Conservation (phyloP, 2,329 filamentous ascomycete genomes). For the Cryphonectria parasitica region DNA sequence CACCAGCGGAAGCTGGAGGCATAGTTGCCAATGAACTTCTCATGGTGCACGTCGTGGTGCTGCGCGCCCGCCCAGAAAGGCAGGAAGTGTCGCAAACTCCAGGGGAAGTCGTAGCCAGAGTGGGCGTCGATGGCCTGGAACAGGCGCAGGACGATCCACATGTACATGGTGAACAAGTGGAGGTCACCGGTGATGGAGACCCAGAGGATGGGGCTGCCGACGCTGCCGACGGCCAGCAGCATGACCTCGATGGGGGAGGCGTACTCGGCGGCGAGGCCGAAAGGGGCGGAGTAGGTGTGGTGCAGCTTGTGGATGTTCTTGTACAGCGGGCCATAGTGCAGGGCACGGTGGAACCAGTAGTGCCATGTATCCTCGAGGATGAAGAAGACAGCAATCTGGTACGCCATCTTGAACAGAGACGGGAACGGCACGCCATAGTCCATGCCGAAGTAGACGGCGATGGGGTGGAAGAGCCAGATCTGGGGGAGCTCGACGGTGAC, state of each 20-base stretch:
- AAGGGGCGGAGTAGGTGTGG: constrained; percentile 97
- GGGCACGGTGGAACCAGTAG: constrained; percentile 91
- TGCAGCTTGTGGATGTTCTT: constrained; percentile 98
- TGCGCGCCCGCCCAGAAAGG: constrained; percentile 98
- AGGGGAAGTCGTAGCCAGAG: constrained; percentile 97
- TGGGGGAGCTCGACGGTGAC: constrained; percentile 98
- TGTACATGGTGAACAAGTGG: constrained; percentile 96
- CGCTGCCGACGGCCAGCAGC: constrained; percentile 85
- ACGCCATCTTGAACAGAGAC: constrained; percentile 79
- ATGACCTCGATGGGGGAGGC: constrained; percentile 97
- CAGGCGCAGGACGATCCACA: constrained; percentile 89
- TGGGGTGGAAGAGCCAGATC: constrained; percentile 98
- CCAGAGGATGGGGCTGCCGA: constrained; percentile 82
- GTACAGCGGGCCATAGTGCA: constrained; percentile 96
- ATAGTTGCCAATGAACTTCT: constrained; percentile 99
- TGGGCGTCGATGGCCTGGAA: constrained; percentile 99
- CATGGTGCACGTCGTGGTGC: constrained; percentile 96
- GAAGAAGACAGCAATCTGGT: constrained; percentile 93
- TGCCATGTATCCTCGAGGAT: constrained; percentile 97
- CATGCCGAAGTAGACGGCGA: constrained; percentile 91
- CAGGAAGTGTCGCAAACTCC: constrained; percentile 92
- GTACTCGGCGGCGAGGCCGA: constrained; percentile 95
- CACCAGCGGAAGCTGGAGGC: constrained; percentile 98
- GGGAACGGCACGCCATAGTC: constrained; percentile 90
- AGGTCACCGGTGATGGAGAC: constrained; percentile 82